These are phyloP conservation scores for Naganishia vishniacii DNA, from an alignment of 768 basidiomycete genomes.

Conservation along the genomic window DNA sequence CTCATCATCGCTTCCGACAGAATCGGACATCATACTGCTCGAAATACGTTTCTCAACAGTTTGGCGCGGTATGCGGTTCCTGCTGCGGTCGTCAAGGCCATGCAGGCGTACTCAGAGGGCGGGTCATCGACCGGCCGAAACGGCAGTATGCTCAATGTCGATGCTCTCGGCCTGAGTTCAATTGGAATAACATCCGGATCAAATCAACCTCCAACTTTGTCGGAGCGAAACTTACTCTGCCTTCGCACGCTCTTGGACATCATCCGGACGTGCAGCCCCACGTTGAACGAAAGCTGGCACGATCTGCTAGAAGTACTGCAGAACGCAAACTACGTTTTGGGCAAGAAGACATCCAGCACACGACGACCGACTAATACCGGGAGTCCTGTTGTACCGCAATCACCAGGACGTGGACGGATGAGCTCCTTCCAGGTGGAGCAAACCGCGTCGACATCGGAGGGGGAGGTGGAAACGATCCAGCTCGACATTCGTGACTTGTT, in stretches of 20 bases:
- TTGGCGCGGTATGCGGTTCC: constrained; percentile 93
- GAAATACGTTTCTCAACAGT: constrained; percentile 86
- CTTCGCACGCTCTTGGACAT: constrained; percentile 73
- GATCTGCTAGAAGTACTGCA: constrained; percentile 82
- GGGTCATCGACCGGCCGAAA: constrained; percentile 33
- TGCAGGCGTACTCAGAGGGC: constrained; percentile 56
- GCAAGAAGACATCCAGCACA: constrained; percentile 7
- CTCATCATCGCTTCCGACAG: constrained; percentile 16
- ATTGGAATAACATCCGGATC: neutral
- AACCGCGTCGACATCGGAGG: constrained; percentile 52
- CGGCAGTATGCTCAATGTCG: constrained; percentile 27
- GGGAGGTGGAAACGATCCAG: constrained; percentile 61
- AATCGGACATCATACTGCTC: constrained; percentile 56
- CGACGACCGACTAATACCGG: neutral
- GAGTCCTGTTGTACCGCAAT: constrained; percentile 33
- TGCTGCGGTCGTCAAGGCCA: constrained; percentile 72
- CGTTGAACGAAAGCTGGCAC: constrained; percentile 84
- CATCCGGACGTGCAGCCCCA: constrained; percentile 73
- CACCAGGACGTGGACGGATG: constrained; percentile 55
- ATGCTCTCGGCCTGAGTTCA: constrained; percentile 45
- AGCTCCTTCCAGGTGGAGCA: constrained; percentile 16
- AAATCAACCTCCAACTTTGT: constrained; percentile 63
- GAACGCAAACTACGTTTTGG: constrained; percentile 80
- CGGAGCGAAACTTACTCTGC: constrained; percentile 84
- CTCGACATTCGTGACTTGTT: constrained; percentile 74